Base-by-base conservation (phyloP, 73 alveolate species). In the Symbiodinium natans region DNA sequence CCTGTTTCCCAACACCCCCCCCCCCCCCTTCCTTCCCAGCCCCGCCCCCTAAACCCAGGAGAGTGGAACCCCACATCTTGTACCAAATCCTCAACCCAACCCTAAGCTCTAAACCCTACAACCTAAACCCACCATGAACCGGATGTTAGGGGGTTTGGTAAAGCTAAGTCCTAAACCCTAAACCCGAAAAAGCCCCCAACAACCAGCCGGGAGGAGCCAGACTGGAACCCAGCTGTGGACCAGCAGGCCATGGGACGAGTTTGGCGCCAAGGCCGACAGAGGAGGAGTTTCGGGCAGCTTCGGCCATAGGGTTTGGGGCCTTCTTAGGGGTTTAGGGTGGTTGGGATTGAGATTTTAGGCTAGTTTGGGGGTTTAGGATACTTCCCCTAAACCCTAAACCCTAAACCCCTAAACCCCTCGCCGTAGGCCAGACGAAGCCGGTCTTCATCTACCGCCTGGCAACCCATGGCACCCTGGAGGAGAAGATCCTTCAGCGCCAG, bases 161-260 rank as follows among this genome's bases (percentile, higher is more conserved):
- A 9, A 46, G 59, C 59, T 46, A 46, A 46, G 13, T 13, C 59
- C 59, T 46, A 46, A 46, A 46, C 59, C 59, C 13, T 46, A 46
- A 46, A 46, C 59, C 59, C 59, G 21, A 46, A 46, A 46, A 9
- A 46, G 59, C 6, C 13, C 74, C 74, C 74, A 56, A 5, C 10
- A 48, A 4, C 68, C 68, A 52, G n/a, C n/a, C n/a, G 15, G 13
- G 68, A 52, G 80, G 80, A 63, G 80, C 99, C 99, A 82, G 99
- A 99, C 88, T 99, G 99, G 99, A 99, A 99, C 83, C 99, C 99
- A 10, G 99, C 99, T 38, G 99, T 99, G 85, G 99, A 99, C 95
- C 98, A 97, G 99, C 99, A 99, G 83, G 99, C 99, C 59, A 99
- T 99, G 68, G 99, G 99, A 83, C 93, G 99, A 75, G 99, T 99